phyloP scores from a whole-genome alignment of 345 rosid genomes.

The Lumnitzera littorea region DNA sequence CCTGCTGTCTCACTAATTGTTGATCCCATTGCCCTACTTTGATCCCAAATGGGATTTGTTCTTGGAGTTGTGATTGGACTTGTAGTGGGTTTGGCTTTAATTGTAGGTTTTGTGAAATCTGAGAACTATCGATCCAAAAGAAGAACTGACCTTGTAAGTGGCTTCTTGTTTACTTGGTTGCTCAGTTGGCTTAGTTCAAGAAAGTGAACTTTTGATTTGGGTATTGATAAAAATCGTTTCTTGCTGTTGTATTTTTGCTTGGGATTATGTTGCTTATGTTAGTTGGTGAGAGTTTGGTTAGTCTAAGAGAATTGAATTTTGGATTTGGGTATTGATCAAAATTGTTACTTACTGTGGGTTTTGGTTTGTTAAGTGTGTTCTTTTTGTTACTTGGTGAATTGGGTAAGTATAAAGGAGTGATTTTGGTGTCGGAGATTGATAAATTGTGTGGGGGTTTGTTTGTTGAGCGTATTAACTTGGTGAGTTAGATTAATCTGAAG shows the following conservation, averaged over 20 bases:
- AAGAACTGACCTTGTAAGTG: slow-evolving; percentile 72
- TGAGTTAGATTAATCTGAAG: background rate
- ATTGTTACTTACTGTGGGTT: too few species aligned
- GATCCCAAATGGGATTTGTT: slow-evolving; percentile 44
- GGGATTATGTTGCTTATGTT: background rate
- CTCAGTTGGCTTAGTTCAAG: background rate
- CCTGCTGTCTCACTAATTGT: too few species aligned
- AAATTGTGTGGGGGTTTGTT: background rate
- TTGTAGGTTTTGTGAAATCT: slow-evolving; percentile 64
- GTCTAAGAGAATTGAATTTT: too few species aligned
- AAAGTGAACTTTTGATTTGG: too few species aligned
- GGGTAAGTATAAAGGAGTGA: too few species aligned
- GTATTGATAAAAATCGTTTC: background rate
- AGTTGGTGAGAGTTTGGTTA: too few species aligned
- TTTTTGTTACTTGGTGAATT: too few species aligned
- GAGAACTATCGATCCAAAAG: slow-evolving; percentile 86
- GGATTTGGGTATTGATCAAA: too few species aligned
- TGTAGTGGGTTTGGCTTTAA: slow-evolving; percentile 50
- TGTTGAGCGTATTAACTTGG: slow-evolving; percentile 1
- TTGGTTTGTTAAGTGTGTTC: too few species aligned
- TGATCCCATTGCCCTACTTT: too few species aligned
- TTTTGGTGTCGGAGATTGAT: too few species aligned
- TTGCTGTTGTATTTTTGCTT: background rate
- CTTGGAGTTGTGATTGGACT: slow-evolving; percentile 66
- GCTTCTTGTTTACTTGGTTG: background rate